These are phyloP conservation scores for Waltergamsia citrina DNA, from an alignment of 2,329 filamentous ascomycete species.

Conservation along the genomic window DNA sequence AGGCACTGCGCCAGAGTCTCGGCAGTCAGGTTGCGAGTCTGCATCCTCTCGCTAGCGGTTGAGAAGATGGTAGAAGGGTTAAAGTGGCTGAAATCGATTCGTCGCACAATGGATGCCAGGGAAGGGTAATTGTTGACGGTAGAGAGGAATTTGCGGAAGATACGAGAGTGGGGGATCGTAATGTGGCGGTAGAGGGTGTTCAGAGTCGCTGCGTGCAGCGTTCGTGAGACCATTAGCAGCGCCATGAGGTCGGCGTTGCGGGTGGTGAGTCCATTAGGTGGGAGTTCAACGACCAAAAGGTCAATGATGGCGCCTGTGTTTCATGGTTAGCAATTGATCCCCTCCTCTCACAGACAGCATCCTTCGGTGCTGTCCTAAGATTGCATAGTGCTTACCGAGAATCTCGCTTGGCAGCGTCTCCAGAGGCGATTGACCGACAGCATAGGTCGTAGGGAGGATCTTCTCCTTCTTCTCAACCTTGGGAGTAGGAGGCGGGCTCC, in stretches of 20 bases:
- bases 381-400: conserved; percentile 47
- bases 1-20: conserved; percentile 65
- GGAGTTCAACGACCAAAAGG: conserved; percentile 63
- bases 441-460: conserved; percentile 14
- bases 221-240: conserved; percentile 65
- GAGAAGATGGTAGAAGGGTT: conserved; percentile 70
- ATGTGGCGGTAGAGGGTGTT: conserved; percentile 70
- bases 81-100: conserved; percentile 79
- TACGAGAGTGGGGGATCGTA: conserved; percentile 72
- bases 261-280: conserved; percentile 60
- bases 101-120: conserved; percentile 66
- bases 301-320: conserved; percentile 61
- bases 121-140: conserved; percentile 58
- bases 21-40: conserved; percentile 68
- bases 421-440: conserved; percentile 43
- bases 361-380: no score
- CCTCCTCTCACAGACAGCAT: neutral
- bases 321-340: neutral
- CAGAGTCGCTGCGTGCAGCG: conserved; percentile 63
- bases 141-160: conserved; percentile 71
- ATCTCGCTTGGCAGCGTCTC: conserved; percentile 64
- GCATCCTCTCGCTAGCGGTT: conserved; percentile 63
- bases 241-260: conserved; percentile 73
- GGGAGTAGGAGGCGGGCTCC: conserved; percentile 28
- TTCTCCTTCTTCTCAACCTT: conserved; percentile 21